These are phyloP conservation scores for Salpingoeca rosetta DNA, from an alignment of 78 protist genomes.

Conservation along the genomic window DNA sequence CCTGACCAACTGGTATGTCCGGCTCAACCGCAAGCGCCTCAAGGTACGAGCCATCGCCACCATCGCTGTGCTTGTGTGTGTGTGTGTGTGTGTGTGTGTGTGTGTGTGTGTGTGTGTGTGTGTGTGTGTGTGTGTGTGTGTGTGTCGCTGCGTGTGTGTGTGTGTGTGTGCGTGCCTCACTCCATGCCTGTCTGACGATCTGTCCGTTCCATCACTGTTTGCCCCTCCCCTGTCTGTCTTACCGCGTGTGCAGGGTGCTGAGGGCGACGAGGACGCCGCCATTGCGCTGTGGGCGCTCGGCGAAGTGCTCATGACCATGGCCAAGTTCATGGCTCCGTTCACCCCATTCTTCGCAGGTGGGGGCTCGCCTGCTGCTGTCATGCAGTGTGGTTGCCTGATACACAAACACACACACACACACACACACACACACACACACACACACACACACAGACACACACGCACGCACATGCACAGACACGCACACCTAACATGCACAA, in stretches of 20 bases:
- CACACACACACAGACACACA: too few relatives aligned
- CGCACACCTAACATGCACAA: too few relatives aligned
- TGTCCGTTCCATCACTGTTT: too few relatives aligned
- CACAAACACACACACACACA: too few relatives aligned
- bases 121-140: not conserved
- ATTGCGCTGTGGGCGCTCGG: conserved; percentile 59
- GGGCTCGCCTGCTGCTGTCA: too few relatives aligned
- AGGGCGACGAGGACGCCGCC: conserved; percentile 43
- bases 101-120: not conserved
- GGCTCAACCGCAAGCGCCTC: conserved; percentile 70
- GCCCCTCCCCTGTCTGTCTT: not conserved
- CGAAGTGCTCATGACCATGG: conserved; percentile 68
- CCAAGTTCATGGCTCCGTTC: conserved; percentile 92
- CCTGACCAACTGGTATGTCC: conserved; percentile 96
- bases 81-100: not conserved
- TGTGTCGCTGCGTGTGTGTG: not conserved
- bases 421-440: too few relatives aligned
- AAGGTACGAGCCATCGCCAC: conserved; percentile 17
- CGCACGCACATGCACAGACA: too few relatives aligned
- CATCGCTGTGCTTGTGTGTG: not conserved
- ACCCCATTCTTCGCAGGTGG: conserved; percentile 98
- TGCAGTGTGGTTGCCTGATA: too few relatives aligned
- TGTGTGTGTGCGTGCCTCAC: not conserved
- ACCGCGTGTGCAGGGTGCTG: conserved; percentile 45
- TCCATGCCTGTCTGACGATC: too few relatives aligned